Conservation (phyloP, 75 land plant species). For the Picea sitchensis region DNA sequence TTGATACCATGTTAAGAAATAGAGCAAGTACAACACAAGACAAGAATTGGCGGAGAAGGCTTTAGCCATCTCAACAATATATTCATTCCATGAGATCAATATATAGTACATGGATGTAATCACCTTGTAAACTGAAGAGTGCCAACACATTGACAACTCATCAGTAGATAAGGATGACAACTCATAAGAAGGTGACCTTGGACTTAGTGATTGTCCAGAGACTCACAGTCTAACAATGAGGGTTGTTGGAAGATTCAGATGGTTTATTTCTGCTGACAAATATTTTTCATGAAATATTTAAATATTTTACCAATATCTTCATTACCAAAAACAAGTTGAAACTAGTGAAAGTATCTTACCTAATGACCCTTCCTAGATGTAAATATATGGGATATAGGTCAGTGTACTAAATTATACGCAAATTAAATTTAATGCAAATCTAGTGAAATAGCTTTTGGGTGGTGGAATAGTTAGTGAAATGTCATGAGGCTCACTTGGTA, state of each 20-base stretch:
- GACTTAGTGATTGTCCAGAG: no score
- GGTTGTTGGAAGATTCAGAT: background rate
- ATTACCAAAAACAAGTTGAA: background rate
- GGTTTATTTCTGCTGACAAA: background rate
- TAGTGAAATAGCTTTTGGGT: background rate
- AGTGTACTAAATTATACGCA: background rate
- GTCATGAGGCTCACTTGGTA: background rate
- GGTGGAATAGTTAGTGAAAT: background rate
- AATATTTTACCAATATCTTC: background rate
- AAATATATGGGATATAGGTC: background rate
- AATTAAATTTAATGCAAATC: background rate
- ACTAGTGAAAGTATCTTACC: background rate
- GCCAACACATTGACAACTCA: no score
- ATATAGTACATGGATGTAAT: no score
- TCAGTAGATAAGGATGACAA: no score
- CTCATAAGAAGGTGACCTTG: no score
- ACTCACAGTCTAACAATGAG: no score
- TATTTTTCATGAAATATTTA: background rate
- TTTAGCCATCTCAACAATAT: no score
- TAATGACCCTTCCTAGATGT: background rate
- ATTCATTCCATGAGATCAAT: no score
- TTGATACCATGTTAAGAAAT: no score
- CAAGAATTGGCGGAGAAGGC: no score
- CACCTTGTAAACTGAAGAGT: no score
- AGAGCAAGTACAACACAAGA: no score